Percentiles rank a stretch among this genome's conserved stretches.
Evolutionary conservation across 169 alveolate genomes (phyloP).

Genomic region (Cryptosporidium sp.): DNA sequence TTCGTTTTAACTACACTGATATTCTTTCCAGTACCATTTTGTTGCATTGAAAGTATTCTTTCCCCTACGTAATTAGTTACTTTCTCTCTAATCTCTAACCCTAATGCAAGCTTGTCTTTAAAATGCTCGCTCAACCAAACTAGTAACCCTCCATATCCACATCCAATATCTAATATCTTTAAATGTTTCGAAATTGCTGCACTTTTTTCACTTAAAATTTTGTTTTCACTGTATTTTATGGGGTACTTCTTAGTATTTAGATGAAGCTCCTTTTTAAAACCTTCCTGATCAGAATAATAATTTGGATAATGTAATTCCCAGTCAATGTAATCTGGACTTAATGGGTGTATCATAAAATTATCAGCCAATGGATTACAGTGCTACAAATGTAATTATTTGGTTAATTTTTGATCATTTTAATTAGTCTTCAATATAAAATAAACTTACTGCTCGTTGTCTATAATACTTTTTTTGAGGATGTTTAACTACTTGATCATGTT

Average conservation of each 20-base stretch:
- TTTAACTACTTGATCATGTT: background rate
- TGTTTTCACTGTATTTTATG: slow-evolving; percentile 56
- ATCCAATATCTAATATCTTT: slow-evolving; percentile 87
- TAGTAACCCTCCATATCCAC: slow-evolving; percentile 91
- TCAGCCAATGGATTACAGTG: slow-evolving; percentile 91
- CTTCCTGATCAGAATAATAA: slow-evolving; percentile 9
- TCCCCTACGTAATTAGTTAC: slow-evolving; percentile 90
- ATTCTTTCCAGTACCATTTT: slow-evolving; percentile 77
- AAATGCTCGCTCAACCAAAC: slow-evolving; percentile 83
- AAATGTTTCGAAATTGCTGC: slow-evolving; percentile 13
- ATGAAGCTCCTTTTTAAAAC: slow-evolving; percentile 51
- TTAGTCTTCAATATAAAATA: background rate
- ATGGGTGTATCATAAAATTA: slow-evolving; percentile 84
- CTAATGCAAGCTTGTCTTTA: slow-evolving; percentile 83
- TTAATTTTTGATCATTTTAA: background rate
- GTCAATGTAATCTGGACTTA: slow-evolving; percentile 82
- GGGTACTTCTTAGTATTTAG: slow-evolving; percentile 72
- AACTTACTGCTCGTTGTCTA: slow-evolving; percentile 82
- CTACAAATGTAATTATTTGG: slow-evolving; percentile 16
- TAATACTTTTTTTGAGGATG: slow-evolving; percentile 79
- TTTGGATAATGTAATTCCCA: slow-evolving; percentile 86
- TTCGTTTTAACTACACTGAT: slow-evolving; percentile 88
- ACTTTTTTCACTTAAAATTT: slow-evolving; percentile 9
- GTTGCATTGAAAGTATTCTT: slow-evolving; percentile 83
- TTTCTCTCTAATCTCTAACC: slow-evolving; percentile 91